Base-by-base conservation (phyloP, 495 filamentous ascomycete genomes). In the Aspergillus indologenus region DNA sequence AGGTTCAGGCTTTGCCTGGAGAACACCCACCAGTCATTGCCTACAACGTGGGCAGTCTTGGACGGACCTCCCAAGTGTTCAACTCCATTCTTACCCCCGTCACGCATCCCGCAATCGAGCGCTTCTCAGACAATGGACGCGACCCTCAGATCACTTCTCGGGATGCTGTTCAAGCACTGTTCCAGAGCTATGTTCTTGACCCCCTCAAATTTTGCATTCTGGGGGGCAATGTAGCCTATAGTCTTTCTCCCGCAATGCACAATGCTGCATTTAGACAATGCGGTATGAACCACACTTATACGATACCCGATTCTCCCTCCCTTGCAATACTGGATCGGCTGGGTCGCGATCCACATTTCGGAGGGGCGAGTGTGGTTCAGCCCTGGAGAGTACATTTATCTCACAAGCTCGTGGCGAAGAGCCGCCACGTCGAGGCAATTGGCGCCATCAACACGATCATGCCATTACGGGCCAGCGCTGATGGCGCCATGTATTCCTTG, bases 391-490 rank as follows among this genome's bases (percentile, higher is more conserved):
- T 90, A 4, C 82, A 87, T 56, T 81, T 91, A 18, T 85, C 89
- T 58, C 78, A 83, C 6, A 82, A 86, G 34, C 75, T 90, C 2
- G 82, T 87, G 54, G 80, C 86, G 23, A 83, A 88, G 62, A 90
- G 87, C 56, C 81, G 83, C 61, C 89, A 94, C 63, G 90, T 88
- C 7, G 85, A 85, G 45, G 89, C 87, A 8, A 91, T 94, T 58
- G 90, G 90, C 1, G 88, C 90, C 12, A 87, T 91, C 54, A 92
- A 94, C 68, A 91, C 89, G 0, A 79, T 92, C n/a, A 76, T 92
- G 60, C 90, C 90, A 0, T 74, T 92, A 2, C 81, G 89, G 18
- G 83, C 84, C 1, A 71, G 82, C 7, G 75, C 81, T 5, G 79
- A 87, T 62, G 85, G 83, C 23, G 81, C 76, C 3, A 85, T 90